Conservation (phyloP, 2,329 filamentous ascomycete species). For the Alternaria longipes region DNA sequence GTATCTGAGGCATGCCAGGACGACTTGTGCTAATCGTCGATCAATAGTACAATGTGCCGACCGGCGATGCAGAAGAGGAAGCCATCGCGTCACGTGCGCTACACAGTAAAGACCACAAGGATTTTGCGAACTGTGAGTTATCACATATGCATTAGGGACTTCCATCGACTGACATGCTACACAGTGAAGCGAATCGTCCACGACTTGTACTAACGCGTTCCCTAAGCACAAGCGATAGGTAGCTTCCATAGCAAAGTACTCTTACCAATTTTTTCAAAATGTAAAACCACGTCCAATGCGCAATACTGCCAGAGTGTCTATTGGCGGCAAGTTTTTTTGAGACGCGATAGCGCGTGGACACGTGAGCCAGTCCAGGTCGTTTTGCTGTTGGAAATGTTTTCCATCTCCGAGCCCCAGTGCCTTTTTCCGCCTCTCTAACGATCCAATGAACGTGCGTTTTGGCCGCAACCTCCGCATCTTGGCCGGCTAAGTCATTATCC, state of each 20-base stretch:
- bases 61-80: conserved; percentile 48
- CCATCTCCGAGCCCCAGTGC: conserved; percentile 19
- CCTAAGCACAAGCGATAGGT: neutral
- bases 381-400: conserved; percentile 30
- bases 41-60: conserved; percentile 46
- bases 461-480: conserved; percentile 24
- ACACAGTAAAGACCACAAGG: conserved; percentile 50
- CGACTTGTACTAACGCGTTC: conserved; percentile 35
- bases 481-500: conserved; percentile 42
- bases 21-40: conserved; percentile 21
- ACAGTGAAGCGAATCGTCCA: conserved; percentile 48
- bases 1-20: conserved; percentile 6
- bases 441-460: conserved; percentile 26
- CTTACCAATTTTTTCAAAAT: neutral
- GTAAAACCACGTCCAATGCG: neutral
- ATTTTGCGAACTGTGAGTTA: conserved; percentile 47
- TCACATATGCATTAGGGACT: rapidly evolving
- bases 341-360: conserved; percentile 9
- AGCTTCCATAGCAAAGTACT: neutral
- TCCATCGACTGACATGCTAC: conserved; percentile 12
- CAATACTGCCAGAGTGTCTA: neutral
- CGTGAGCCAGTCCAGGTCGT: conserved; percentile 2
- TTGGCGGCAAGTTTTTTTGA: neutral
- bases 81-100: conserved; percentile 48
- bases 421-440: conserved; percentile 15